Evolutionary conservation across 805 yeast genomes (phyloP), one percentile per base, ranked within the genome.

Genomic region (Candida railenensis): DNA sequence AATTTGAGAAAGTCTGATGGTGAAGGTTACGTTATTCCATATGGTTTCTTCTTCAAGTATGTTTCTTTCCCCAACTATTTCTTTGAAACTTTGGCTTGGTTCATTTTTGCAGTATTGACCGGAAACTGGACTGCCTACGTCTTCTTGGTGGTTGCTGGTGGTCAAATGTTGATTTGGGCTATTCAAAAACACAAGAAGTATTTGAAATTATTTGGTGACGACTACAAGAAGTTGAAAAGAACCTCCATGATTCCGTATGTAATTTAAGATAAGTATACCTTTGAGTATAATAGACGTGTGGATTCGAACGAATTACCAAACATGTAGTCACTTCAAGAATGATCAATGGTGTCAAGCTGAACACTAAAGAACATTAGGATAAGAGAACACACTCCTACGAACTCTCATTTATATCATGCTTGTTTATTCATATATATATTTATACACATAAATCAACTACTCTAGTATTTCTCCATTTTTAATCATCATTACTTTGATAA

Each of bases 51-150:
- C 8, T 94, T 94, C 62, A 76, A 80, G 49, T 66, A 74, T 48
- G 87, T 91, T 32, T 83, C 94, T n/a, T 87, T 89, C 65, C 99
- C 99, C 54, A 94, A 94, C 71, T 94, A 94, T 66, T 85, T 89
- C 55, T 92, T 90, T 64, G 99, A 94, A 74, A 70, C 80, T 38
- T 67, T 85, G 54, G 74, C 83, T 1, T 94, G 97, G 96, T 61
- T 85, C 1, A 66, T 77, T 22, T 82, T 84, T 58, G 80, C 92
- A 18, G 48, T 89, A 22, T 72, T 89, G 60, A 83, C 81, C 55
- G 85, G 89, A 51, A 89, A 90, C 69, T 75, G 92, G 79, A 77
- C 90, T 32, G 78, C 92, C 28, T 76, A 83, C 61, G 57, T 88
- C 19, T 94, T 94, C 70, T 70, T 83, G 43, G 55, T 73, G 16